Evolutionary conservation across 257 asterid species (phyloP).

Genomic region (Henckelia pumila): DNA sequence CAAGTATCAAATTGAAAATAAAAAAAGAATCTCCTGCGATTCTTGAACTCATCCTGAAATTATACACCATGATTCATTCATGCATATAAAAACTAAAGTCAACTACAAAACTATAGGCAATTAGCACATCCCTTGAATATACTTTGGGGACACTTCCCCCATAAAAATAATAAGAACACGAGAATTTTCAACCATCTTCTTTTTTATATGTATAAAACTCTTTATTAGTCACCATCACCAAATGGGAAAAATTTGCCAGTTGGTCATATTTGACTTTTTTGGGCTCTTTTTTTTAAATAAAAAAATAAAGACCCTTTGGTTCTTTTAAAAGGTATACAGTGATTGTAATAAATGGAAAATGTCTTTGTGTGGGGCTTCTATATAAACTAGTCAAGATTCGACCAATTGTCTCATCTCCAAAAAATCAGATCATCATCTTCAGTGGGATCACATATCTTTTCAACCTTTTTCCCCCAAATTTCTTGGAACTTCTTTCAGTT

Average conservation of each 20-base stretch:
- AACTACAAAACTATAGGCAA: neutral
- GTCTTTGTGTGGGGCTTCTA: neutral
- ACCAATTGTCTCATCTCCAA: neutral
- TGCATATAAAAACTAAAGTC: neutral
- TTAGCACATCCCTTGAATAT: neutral
- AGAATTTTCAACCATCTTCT: neutral
- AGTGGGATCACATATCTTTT: neutral
- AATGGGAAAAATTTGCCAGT: neutral
- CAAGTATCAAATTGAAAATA: neutral
- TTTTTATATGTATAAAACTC: neutral
- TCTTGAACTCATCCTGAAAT: neutral
- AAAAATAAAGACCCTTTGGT: neutral
- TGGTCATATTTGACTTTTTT: neutral
- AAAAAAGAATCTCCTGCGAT: neutral
- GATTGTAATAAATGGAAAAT: neutral
- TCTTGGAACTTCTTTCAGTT: neutral
- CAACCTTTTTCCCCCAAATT: neutral
- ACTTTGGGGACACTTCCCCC: neutral
- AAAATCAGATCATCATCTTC: neutral
- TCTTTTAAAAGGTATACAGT: neutral
- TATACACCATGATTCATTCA: neutral
- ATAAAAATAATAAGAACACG: neutral
- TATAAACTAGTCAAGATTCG: neutral
- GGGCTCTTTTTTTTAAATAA: too few relatives aligned
- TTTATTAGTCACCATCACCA: too few relatives aligned